Evolutionary conservation across 2,329 filamentous ascomycete genomes (phyloP).

Genomic region (Xylaria digitata): DNA sequence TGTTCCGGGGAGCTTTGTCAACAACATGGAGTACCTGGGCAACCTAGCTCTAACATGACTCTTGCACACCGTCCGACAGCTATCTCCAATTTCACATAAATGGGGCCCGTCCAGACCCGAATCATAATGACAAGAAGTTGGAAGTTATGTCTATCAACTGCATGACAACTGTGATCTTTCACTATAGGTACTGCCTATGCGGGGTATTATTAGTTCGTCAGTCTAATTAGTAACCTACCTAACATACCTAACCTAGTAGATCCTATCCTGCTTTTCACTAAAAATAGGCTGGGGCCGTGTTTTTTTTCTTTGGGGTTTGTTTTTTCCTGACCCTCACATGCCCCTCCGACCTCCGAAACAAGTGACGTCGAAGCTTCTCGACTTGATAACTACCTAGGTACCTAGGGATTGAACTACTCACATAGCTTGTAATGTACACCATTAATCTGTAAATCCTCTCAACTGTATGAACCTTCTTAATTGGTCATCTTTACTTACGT

Average conservation of each 20-base stretch:
- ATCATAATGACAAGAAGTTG: background rate
- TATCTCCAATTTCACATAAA: background rate
- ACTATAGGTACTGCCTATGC: background rate
- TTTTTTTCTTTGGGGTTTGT: too few relatives aligned
- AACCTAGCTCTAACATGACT: background rate
- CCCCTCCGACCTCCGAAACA: constrained; percentile 25
- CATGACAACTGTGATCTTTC: too few relatives aligned
- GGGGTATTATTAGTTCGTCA: constrained; percentile 7
- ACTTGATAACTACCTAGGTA: constrained; percentile 2
- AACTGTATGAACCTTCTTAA: background rate
- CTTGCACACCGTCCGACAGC: background rate
- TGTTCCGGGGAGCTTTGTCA: constrained; percentile 11
- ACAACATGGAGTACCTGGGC: background rate
- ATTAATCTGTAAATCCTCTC: background rate
- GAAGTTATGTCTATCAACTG: too few relatives aligned
- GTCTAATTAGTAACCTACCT: too few relatives aligned
- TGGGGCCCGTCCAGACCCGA: constrained; percentile 2
- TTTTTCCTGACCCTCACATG: background rate
- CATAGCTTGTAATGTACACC: background rate
- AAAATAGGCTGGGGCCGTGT: background rate
- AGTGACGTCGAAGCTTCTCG: constrained; percentile 40
- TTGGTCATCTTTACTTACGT: background rate
- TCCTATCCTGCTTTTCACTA: constrained; percentile 7
- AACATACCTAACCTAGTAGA: too few relatives aligned
- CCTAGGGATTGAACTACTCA: background rate